phyloP scores from a whole-genome alignment of 139 green algal species.

The Micractinium conductrix region DNA sequence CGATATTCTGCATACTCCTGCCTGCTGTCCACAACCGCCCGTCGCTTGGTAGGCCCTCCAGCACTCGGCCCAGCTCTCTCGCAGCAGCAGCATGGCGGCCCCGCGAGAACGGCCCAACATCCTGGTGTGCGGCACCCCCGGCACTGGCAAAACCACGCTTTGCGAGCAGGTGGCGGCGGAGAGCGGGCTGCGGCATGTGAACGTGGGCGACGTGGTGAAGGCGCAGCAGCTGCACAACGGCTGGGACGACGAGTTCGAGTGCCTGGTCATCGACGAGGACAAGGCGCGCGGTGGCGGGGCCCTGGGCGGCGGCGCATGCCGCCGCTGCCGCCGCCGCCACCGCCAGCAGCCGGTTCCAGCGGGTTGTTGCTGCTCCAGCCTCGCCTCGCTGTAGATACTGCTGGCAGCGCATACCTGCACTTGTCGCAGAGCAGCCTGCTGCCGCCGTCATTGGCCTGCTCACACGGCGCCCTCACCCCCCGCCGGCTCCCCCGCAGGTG shows the following conservation, averaged over 20 bases:
- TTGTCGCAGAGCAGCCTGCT: no score
- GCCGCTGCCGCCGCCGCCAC: not conserved
- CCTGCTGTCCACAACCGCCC: no score
- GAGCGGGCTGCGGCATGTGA: slow-evolving; percentile 78
- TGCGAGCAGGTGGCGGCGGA: slow-evolving; percentile 67
- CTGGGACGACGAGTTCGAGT: slow-evolving; percentile 89
- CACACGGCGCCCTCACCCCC: not conserved
- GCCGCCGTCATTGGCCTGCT: not conserved
- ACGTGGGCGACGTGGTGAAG: slow-evolving; percentile 90
- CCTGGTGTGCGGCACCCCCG: slow-evolving; percentile 94
- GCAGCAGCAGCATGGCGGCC: slow-evolving; percentile 24
- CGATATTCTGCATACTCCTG: no score
- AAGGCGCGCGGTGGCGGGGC: no score
- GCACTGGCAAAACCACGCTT: slow-evolving; percentile 94
- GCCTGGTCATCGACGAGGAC: slow-evolving; percentile 94
- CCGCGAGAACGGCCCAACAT: slow-evolving; percentile 75
- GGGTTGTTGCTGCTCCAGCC: not conserved
- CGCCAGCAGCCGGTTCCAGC: no score
- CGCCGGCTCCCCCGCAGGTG: slow-evolving; percentile 60
- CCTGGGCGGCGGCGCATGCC: no score
- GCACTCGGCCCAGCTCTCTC: no score
- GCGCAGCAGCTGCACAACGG: slow-evolving; percentile 74
- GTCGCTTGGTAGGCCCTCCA: no score
- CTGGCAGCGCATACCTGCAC: not conserved
- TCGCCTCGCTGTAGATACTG: not conserved